These are phyloP conservation scores for Sarocladiaceae sp. DNA, from an alignment of 2,329 filamentous ascomycete species.

Conservation along the genomic window DNA sequence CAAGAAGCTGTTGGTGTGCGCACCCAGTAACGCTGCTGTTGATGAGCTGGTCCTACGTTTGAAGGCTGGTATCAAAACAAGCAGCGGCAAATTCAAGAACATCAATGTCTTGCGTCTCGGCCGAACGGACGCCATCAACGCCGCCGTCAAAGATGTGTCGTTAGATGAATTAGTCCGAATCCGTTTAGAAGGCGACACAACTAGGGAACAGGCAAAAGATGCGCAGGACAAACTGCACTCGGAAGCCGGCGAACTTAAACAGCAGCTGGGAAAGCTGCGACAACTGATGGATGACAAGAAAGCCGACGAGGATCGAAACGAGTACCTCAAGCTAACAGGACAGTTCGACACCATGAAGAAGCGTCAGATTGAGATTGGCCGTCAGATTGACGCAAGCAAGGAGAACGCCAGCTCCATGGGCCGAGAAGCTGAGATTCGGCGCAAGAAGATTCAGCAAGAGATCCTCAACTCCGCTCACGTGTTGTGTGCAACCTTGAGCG, in stretches of 20 bases:
- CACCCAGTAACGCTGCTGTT: slow-evolving; percentile 96
- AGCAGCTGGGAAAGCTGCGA: slow-evolving; percentile 64
- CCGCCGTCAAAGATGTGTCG: slow-evolving; percentile 82
- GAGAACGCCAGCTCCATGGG: slow-evolving; percentile 76
- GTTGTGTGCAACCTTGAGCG: slow-evolving; percentile 89
- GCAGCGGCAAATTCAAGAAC: slow-evolving; percentile 63
- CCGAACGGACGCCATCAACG: slow-evolving; percentile 86
- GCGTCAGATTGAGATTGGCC: slow-evolving; percentile 66
- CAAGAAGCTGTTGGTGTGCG: slow-evolving; percentile 92
- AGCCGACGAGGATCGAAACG: slow-evolving; percentile 41
- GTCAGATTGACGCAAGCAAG: slow-evolving; percentile 79
- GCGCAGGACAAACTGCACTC: slow-evolving; percentile 54
- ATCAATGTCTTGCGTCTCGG: slow-evolving; percentile 87
- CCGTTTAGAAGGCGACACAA: slow-evolving; percentile 56
- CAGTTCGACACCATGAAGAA: slow-evolving; percentile 74
- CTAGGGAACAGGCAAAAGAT: slow-evolving; percentile 49
- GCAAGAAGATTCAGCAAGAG: slow-evolving; percentile 79
- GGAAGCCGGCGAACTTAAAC: slow-evolving; percentile 67
- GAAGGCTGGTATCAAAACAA: slow-evolving; percentile 77
- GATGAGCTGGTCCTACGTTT: slow-evolving; percentile 92
- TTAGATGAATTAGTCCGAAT: slow-evolving; percentile 84
- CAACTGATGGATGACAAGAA: slow-evolving; percentile 64
- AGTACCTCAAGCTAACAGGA: slow-evolving; percentile 56
- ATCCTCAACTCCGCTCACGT: slow-evolving; percentile 88
- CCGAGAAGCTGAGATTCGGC: slow-evolving; percentile 79